Evolutionary conservation across 148 eudicot species (phyloP).

Genomic region (Diospyros kaki): DNA sequence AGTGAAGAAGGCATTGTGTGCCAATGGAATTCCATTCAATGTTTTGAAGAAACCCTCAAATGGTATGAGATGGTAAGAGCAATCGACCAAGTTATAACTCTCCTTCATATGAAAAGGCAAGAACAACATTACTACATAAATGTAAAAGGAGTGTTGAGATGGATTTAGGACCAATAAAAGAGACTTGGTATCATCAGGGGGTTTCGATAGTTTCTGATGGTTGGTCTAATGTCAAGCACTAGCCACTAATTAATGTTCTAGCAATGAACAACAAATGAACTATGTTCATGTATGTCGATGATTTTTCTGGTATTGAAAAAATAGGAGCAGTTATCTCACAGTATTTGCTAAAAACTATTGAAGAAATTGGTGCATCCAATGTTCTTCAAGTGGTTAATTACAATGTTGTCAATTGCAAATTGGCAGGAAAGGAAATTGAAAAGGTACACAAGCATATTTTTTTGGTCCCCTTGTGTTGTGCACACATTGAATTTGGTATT

Average conservation of each 20-base stretch:
- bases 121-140: no score
- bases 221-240: background rate
- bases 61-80: no score
- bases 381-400: conserved; percentile 1
- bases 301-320: background rate
- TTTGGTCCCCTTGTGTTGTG: background rate
- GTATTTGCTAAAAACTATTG: background rate
- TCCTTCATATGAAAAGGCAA: no score
- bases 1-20: no score
- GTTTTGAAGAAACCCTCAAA: no score
- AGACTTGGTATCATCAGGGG: background rate
- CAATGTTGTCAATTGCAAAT: conserved; percentile 9
- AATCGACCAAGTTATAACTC: no score
- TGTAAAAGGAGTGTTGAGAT: no score
- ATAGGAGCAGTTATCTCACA: background rate
- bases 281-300: background rate
- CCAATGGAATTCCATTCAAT: no score
- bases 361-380: background rate
- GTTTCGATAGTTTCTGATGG: no score
- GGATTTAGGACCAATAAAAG: background rate
- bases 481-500: no score
- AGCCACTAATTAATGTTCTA: background rate
- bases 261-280: background rate
- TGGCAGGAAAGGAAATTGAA: conserved; percentile 5
- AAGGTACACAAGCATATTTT: conserved; percentile 20